Evolutionary conservation across 495 filamentous ascomycete species (phyloP).

Genomic region (Choiromyces venosus): DNA sequence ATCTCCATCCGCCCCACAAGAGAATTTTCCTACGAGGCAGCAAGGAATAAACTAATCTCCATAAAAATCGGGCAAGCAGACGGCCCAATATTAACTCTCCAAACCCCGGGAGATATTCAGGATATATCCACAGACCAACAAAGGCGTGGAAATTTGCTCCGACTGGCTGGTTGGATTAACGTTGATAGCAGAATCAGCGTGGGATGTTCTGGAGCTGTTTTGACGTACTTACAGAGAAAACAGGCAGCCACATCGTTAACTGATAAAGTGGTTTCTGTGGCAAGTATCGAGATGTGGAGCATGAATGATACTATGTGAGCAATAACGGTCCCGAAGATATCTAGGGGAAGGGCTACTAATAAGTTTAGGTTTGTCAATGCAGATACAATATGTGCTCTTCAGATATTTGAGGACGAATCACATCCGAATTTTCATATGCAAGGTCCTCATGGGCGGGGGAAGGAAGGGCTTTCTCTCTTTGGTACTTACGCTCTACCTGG

Average conservation of each 20-base stretch:
- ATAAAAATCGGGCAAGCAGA: constrained; percentile 50
- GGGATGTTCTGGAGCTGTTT: constrained; percentile 79
- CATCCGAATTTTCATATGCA: constrained; percentile 81
- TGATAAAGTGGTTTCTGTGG: constrained; percentile 51
- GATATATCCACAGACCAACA: constrained; percentile 38
- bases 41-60: constrained; percentile 60
- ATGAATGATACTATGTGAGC: constrained; percentile 67
- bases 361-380: constrained; percentile 64
- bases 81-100: constrained; percentile 53
- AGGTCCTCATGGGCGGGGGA: constrained; percentile 67
- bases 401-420: constrained; percentile 77
- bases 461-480: constrained; percentile 85
- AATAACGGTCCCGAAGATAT: not conserved
- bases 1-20: constrained; percentile 53
- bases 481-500: constrained; percentile 45
- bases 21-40: constrained; percentile 72
- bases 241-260: constrained; percentile 58
- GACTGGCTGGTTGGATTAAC: constrained; percentile 68
- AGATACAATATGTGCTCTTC: constrained; percentile 73
- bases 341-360: constrained; percentile 10
- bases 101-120: constrained; percentile 53
- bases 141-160: constrained; percentile 62
- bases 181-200: constrained; percentile 68
- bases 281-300: constrained; percentile 68
- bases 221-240: constrained; percentile 70